Evolutionary conservation across 129 eudicot species (phyloP), one percentile per base, ranked within the genome.

Genomic region (Scalesia atractyloides): DNA sequence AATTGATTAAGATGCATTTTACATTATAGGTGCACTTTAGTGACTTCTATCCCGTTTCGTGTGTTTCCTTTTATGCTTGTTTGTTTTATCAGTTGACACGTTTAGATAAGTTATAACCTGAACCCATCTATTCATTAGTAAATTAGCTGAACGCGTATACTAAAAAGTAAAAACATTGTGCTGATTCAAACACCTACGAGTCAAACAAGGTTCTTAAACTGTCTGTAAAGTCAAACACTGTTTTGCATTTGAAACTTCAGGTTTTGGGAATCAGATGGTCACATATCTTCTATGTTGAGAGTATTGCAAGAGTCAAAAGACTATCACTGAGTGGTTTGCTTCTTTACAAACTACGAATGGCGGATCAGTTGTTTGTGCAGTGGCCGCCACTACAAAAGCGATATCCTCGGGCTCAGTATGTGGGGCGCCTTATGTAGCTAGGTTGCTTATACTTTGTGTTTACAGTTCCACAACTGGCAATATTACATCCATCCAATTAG

Each of bases 291-390:
- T 93, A 87, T 61, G 86, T 90, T 20, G 98, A 93, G 88, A 90
- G 98, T 79, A 93, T 93, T 66, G 98, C 98, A 62, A 83, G 97
- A 84, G 97, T 90, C 48, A 84, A 77, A 78, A 87, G 88, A 73
- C 83, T 87, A 54, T 93, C 96, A 24, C 77, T 93, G 49, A 93
- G 91, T 49, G 97, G 92, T 1, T 80, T 93, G 76, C 83, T 90
- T 68, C 96, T 93, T 49, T 93, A 93, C 89, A 86, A 87, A 72
- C 76, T 89, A 46, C 75, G 76, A 50, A 87, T 87, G 81, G 96
- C 92, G 33, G 98, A 93, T 79, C 96, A 89, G 72, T 61, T 93
- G 26, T 90, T 85, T 79, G 96, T 93, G 64, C 96, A 93, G 79
- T 93, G 98, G 98, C 95, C 95, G 1, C 92, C 85, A 64, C 84